phyloP scores from a whole-genome alignment of 2,329 filamentous ascomycete genomes.

The Xylaria sp. region DNA sequence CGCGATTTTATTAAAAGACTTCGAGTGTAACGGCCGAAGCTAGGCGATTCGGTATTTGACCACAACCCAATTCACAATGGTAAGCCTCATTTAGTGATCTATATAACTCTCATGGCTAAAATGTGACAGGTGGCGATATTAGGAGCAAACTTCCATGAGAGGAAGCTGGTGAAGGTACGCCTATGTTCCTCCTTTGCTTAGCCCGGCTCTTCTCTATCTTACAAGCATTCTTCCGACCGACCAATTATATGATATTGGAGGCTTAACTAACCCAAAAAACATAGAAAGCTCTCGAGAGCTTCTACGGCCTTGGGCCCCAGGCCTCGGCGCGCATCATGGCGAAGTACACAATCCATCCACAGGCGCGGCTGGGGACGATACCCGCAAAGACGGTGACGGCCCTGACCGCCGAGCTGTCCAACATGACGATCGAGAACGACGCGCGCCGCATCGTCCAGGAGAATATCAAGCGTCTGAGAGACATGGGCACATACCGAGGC shows the following conservation, averaged over 20 bases:
- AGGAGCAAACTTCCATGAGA: conserved; percentile 85
- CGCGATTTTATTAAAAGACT: conserved; percentile 16
- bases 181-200: conserved; percentile 17
- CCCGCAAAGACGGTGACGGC: conserved; percentile 80
- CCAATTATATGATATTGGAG: not conserved
- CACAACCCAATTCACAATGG: conserved; percentile 32
- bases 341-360: conserved; percentile 87
- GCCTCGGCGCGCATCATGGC: conserved; percentile 81
- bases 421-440: conserved; percentile 95
- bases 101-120: not conserved
- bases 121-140: conserved; percentile 78
- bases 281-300: conserved; percentile 79
- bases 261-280: conserved; percentile 25
- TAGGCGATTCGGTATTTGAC: conserved; percentile 20
- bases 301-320: conserved; percentile 84
- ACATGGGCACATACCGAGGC: conserved; percentile 91
- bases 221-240: not conserved
- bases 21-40: conserved; percentile 15
- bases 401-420: conserved; percentile 84
- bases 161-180: conserved; percentile 80
- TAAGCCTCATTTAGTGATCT: conserved; percentile 6
- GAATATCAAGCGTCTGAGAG: conserved; percentile 85
- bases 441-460: conserved; percentile 79
- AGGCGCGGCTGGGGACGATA: conserved; percentile 79
- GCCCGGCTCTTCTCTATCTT: conserved; percentile 26